phyloP scores from a whole-genome alignment of 805 yeast species.

The Metschnikowia aberdeeniae region DNA sequence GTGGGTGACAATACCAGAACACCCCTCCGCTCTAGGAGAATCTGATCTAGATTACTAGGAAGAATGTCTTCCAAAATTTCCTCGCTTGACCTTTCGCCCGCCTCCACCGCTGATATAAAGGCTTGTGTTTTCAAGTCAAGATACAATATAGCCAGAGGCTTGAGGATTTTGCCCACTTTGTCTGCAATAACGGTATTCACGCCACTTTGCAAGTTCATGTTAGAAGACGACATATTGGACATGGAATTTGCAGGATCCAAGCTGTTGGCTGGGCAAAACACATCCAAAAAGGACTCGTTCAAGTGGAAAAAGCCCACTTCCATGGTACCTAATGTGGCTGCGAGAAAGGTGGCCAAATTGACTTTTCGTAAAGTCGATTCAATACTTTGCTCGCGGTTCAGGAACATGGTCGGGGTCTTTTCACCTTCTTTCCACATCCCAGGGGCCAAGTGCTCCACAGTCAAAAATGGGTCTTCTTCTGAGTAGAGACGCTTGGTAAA shows the following conservation, averaged over 20 bases:
- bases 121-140: constrained; percentile 94
- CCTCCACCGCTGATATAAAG: constrained; percentile 79
- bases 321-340: constrained; percentile 80
- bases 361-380: constrained; percentile 73
- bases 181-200: constrained; percentile 35
- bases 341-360: constrained; percentile 79
- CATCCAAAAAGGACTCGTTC: constrained; percentile 79
- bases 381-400: constrained; percentile 57
- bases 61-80: constrained; percentile 74
- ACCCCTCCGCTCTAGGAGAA: constrained; percentile 38
- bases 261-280: constrained; percentile 75
- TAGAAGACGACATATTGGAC: constrained; percentile 30
- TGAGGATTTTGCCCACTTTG: constrained; percentile 56
- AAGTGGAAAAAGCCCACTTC: constrained; percentile 85
- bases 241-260: constrained; percentile 46
- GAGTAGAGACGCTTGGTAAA: constrained; percentile 68
- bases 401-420: constrained; percentile 52
- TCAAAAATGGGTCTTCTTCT: constrained; percentile 67
- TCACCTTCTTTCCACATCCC: constrained; percentile 67
- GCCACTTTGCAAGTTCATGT: constrained; percentile 32
- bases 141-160: constrained; percentile 74
- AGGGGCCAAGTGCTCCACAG: constrained; percentile 65
- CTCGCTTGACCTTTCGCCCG: constrained; percentile 54
- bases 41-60: constrained; percentile 57
- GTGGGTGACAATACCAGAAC: constrained; percentile 55